Conservation (phyloP, 225 moss, liverwort and hornwort species). For the Straminergon stramineum region DNA sequence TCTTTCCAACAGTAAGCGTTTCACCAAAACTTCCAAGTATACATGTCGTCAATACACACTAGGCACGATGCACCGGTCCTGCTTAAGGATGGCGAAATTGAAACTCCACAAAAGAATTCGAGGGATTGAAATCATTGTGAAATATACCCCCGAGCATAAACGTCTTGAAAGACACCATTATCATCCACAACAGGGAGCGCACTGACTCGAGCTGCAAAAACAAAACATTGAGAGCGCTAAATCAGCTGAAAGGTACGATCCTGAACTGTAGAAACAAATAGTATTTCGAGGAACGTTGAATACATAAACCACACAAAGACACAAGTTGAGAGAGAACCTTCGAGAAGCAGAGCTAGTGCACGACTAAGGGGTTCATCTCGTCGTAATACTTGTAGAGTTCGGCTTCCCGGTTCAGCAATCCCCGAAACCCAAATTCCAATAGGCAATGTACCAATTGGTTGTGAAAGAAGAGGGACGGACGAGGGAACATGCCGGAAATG, state of each 20-base stretch:
- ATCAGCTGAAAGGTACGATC: background rate
- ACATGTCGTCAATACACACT: background rate
- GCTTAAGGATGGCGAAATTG: background rate
- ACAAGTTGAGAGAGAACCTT: constrained; percentile 32
- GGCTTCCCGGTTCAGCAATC: constrained; percentile 50
- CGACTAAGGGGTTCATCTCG: constrained; percentile 61
- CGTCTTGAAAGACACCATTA: constrained; percentile 77
- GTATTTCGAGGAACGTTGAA: background rate
- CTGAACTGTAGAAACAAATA: background rate
- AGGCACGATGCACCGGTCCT: background rate
- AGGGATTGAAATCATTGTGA: background rate
- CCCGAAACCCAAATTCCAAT: constrained; percentile 91
- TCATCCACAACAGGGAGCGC: constrained; percentile 94
- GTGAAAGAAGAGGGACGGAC: constrained; percentile 81
- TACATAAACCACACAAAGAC: background rate
- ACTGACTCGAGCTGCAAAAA: constrained; percentile 82
- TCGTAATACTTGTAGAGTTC: constrained; percentile 58
- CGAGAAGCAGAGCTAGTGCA: constrained; percentile 73
- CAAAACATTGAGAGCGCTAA: background rate
- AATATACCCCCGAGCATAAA: constrained; percentile 84
- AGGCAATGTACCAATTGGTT: constrained; percentile 74
- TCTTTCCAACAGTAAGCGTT: background rate
- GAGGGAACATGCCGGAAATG: constrained; percentile 93
- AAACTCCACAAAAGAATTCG: background rate
- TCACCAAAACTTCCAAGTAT: background rate